Evolutionary conservation across 2,329 filamentous ascomycete species (phyloP).

Genomic region (Xylariaceae sp.): DNA sequence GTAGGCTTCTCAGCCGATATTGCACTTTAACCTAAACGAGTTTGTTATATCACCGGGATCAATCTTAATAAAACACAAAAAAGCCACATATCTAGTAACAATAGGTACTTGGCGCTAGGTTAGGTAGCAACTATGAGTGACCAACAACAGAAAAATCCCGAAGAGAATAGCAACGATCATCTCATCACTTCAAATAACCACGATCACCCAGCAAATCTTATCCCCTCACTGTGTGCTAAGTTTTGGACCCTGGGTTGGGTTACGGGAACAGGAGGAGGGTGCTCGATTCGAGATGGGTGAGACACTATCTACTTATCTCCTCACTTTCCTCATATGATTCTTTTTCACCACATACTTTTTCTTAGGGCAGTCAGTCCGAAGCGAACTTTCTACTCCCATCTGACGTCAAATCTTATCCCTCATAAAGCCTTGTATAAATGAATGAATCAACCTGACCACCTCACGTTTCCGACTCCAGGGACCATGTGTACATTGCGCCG

Average conservation of each 20-base stretch:
- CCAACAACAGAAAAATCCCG: constrained; percentile 4
- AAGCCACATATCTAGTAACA: constrained; percentile 8
- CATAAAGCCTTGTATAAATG: background rate
- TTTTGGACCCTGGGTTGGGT: constrained; percentile 98
- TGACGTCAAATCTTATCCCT: constrained; percentile 34
- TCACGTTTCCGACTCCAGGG: constrained; percentile 57
- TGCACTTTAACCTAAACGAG: constrained; percentile 10
- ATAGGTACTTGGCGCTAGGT: too few species aligned
- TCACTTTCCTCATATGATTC: background rate
- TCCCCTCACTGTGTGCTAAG: constrained; percentile 89
- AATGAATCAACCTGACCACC: constrained; percentile 4
- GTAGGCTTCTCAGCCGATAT: constrained; percentile 19
- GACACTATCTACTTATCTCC: constrained; percentile 11
- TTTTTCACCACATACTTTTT: constrained; percentile 35
- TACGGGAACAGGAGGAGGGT: constrained; percentile 83
- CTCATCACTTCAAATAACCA: constrained; percentile 71
- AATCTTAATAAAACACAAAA: background rate
- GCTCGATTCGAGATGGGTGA: constrained; percentile 73
- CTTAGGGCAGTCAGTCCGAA: background rate
- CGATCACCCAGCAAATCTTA: constrained; percentile 92
- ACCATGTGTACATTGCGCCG: constrained; percentile 93
- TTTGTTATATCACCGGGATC: constrained; percentile 6
- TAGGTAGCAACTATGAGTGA: constrained; percentile 13
- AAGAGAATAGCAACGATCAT: constrained; percentile 54
- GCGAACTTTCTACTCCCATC: background rate